Base-by-base conservation (phyloP, 2,329 filamentous ascomycete genomes). In the Sordariomycetes sp. region DNA sequence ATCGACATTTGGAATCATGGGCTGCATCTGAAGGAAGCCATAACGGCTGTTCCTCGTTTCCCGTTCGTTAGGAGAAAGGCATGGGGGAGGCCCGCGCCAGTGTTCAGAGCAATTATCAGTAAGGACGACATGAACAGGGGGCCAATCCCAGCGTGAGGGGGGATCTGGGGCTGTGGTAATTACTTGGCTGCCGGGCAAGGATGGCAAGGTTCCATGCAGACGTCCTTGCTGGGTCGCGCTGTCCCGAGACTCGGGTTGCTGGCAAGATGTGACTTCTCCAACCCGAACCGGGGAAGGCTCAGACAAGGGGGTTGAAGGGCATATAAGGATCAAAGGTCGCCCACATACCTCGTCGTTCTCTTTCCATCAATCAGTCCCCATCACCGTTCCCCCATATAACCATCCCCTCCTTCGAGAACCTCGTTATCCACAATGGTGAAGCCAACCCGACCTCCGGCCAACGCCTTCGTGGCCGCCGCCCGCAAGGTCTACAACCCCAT, bases 401-500 rank as follows among this genome's bases (percentile, higher is more conserved):
- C 37, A 11, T 40, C 46, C 8, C 6, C 7, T 22, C 22, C 20
- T 50, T 8, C 3, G 7, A n/a, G 46, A 50, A 24, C 22, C 46
- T 12, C 20, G 16, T n/a, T n/a, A 18, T 46, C 40, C 7, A 24
- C 20, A 24, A 50, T 50, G 46, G 46, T 50, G 20, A 50, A 50
- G 20, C 46, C 32, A 34, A 50, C 55, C 22, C 57, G 35, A n/a
- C 62, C 61, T 40, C 60, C 60, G 1, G 59, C 59, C 54, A 65
- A 61, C 53, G 59, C 58, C 34, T 64, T 67, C 46, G 60, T 65
- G n/a, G 58, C 59, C 22, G 35, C 60, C 16, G 60, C 59, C 54
- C 62, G 65, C 46, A 65, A 62, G 53, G 20, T 62, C 24, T 63
- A 63, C 53, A 60, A 64, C 50, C 60, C 62, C 1, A 59, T 64